phyloP scores from a whole-genome alignment of 768 basidiomycete genomes.

The Collybiopsis confluens region DNA sequence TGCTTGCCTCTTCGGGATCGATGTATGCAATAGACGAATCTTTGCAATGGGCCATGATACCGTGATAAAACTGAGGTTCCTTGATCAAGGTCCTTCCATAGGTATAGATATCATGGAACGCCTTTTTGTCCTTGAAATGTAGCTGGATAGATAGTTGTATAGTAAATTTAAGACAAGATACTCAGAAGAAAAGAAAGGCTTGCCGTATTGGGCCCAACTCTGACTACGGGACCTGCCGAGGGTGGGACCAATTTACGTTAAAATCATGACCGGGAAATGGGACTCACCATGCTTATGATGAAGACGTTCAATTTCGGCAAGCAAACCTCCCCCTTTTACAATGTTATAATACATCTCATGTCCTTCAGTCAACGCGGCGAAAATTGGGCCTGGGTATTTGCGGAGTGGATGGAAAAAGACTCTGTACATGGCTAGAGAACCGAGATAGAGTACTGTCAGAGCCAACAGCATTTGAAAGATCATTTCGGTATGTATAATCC shows the following conservation, averaged over 20 bases:
- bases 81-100: constrained; percentile 19
- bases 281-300: constrained; percentile 23
- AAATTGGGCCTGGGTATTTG: constrained; percentile 24
- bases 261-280: not conserved
- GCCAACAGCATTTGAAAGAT: too few relatives aligned
- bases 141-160: constrained; percentile 25
- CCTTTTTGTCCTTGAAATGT: constrained; percentile 30
- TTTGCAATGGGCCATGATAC: constrained; percentile 15
- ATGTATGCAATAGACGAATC: constrained; percentile 24
- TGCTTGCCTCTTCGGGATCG: constrained; percentile 21
- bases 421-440: constrained; percentile 5
- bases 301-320: constrained; percentile 21
- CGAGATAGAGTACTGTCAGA: too few relatives aligned
- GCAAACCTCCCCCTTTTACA: constrained; percentile 18
- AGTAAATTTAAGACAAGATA: not conserved
- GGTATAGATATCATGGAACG: constrained; percentile 29
- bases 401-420: constrained; percentile 23
- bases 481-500: too few relatives aligned
- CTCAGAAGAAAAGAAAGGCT: constrained; percentile 3
- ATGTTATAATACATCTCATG: constrained; percentile 25
- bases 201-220: constrained; percentile 34
- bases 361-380: constrained; percentile 21
- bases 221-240: constrained; percentile 27
- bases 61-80: constrained; percentile 11
- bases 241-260: not conserved